Evolutionary conservation across 1,139 yeast genomes (phyloP).

Genomic region (Eremothecium coryli): DNA sequence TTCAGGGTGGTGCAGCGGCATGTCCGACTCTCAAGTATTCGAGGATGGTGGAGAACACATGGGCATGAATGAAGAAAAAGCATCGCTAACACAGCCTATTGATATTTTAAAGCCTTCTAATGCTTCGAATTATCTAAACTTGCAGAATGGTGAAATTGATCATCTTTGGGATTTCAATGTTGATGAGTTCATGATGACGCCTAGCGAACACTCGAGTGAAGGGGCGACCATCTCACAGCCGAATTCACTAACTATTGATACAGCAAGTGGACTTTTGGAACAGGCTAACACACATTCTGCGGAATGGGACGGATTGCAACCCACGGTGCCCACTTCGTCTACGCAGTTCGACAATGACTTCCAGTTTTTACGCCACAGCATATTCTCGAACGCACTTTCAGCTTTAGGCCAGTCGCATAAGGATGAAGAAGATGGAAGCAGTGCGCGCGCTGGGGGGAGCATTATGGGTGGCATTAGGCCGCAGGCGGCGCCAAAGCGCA

Average conservation of each 20-base stretch:
- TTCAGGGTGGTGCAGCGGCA: background rate
- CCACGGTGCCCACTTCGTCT: slow-evolving; percentile 7
- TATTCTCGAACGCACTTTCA: background rate
- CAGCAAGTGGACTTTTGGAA: background rate
- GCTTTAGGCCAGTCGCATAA: background rate
- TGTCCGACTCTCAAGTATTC: background rate
- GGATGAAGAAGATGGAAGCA: background rate
- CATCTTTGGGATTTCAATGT: slow-evolving; percentile 31
- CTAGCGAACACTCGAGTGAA: slow-evolving; percentile 21
- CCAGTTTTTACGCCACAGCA: background rate
- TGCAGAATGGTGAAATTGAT: slow-evolving; percentile 32
- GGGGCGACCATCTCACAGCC: slow-evolving; percentile 32
- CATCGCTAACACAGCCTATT: slow-evolving; percentile 8
- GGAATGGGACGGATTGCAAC: slow-evolving; percentile 1
- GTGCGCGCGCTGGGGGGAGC: background rate
- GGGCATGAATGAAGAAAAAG: background rate
- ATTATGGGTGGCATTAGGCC: background rate
- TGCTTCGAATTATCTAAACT: slow-evolving; percentile 13
- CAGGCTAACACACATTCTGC: background rate
- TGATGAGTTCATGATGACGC: slow-evolving; percentile 30
- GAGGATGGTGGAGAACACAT: background rate
- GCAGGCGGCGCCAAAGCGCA: slow-evolving; percentile 5
- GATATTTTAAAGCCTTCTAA: slow-evolving; percentile 7
- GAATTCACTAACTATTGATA: slow-evolving; percentile 18
- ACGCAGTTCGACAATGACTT: slow-evolving; percentile 6